A percentile compares a stretch with the other conserved stretches of the same genome.
Conservation (phyloP, 2,329 filamentous ascomycete genomes). For the Allantophomopsis cytisporea region DNA sequence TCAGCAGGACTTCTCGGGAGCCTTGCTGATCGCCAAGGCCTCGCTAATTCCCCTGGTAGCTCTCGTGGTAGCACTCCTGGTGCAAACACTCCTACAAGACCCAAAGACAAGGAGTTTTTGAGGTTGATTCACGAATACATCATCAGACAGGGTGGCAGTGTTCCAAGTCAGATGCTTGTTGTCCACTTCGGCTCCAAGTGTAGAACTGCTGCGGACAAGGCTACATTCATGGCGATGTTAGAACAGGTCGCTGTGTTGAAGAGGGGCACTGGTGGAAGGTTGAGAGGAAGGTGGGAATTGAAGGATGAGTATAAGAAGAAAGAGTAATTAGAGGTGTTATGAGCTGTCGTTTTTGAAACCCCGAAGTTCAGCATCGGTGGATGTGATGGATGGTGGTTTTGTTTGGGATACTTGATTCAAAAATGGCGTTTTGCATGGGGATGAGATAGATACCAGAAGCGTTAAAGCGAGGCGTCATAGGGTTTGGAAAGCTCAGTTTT, state of each 20-base stretch:
- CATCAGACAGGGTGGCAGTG: slow-evolving; percentile 60
- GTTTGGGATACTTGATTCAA: no score
- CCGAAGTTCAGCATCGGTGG: no score
- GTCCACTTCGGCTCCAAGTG: slow-evolving; percentile 83
- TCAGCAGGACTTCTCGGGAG: slow-evolving; percentile 41
- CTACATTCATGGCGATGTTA: slow-evolving; percentile 73
- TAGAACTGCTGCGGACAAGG: slow-evolving; percentile 50
- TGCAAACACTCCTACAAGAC: slow-evolving; percentile 16
- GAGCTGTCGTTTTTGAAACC: no score
- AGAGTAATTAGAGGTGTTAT: slow-evolving; percentile 1
- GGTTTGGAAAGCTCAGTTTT: no score
- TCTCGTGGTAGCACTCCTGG: slow-evolving; percentile 5
- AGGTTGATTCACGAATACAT: slow-evolving; percentile 70
- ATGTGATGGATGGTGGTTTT: no score
- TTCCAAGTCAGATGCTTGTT: slow-evolving; percentile 73
- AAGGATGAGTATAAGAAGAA: slow-evolving; percentile 16
- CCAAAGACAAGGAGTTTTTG: slow-evolving; percentile 49
- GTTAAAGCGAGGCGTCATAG: no score
- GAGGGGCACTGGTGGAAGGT: slow-evolving; percentile 24
- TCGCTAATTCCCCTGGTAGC: slow-evolving; percentile 8
- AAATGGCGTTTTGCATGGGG: no score
- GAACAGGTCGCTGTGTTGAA: slow-evolving; percentile 63
- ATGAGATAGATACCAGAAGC: no score
- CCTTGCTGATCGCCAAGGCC: slow-evolving; percentile 38
- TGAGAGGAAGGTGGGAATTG: slow-evolving; percentile 18